phyloP scores from a whole-genome alignment of 1,139 yeast species.

The Groenewaldozyma auringiensis region DNA sequence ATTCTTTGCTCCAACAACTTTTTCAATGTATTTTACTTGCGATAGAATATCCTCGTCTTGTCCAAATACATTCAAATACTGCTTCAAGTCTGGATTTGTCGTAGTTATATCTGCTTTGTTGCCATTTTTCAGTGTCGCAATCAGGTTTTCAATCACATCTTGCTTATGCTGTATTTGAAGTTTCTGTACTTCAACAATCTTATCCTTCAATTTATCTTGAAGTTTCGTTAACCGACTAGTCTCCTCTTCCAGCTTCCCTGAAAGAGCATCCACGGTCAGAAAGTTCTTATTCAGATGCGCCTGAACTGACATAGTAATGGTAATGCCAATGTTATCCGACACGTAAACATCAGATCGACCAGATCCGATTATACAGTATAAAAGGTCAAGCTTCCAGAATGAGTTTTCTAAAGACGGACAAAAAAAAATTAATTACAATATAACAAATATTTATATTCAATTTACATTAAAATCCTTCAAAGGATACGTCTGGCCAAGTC shows the following conservation, averaged over 20 bases:
- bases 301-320: not conserved
- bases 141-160: slow-evolving; percentile 6
- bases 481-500: not conserved
- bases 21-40: not conserved
- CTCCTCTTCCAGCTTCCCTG: slow-evolving; percentile 17
- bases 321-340: not conserved
- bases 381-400: too few species aligned
- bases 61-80: not conserved
- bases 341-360: too few species aligned
- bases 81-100: slow-evolving; percentile 8
- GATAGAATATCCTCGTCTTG: not conserved
- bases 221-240: slow-evolving; percentile 11
- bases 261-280: slow-evolving; percentile 15
- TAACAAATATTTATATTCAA: too few species aligned
- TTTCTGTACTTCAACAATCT: slow-evolving; percentile 9
- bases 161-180: not conserved
- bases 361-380: too few species aligned
- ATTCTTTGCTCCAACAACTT: slow-evolving; percentile 3
- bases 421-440: too few species aligned
- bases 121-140: slow-evolving; percentile 6
- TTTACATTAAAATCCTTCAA: not conserved
- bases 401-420: too few species aligned
- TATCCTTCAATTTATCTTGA: slow-evolving; percentile 9
- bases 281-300: slow-evolving; percentile 17
- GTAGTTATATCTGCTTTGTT: slow-evolving; percentile 5